Evolutionary conservation across 2,329 filamentous ascomycete species (phyloP).

Genomic region (Scedosporium dehoogii): DNA sequence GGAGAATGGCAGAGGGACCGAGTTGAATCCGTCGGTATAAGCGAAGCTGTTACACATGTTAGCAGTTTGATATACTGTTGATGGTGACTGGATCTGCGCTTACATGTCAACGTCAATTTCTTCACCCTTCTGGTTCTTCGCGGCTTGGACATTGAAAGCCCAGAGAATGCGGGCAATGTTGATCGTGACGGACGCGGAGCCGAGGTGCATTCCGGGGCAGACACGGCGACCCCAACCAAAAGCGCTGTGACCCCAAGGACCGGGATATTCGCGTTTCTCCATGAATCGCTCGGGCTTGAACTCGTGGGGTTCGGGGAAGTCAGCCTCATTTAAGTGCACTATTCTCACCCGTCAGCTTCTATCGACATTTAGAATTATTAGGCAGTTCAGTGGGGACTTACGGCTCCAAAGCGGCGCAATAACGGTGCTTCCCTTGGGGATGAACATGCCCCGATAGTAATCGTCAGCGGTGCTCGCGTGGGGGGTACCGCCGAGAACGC

Average conservation of each 20-base stretch:
- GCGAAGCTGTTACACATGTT: constrained; percentile 21
- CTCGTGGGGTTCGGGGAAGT: constrained; percentile 29
- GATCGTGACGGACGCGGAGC: constrained; percentile 36
- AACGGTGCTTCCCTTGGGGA: constrained; percentile 30
- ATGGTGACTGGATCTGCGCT: constrained; percentile 10
- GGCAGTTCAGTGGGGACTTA: constrained; percentile 15
- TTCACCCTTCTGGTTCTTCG: constrained; percentile 17
- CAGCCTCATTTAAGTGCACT: constrained; percentile 30
- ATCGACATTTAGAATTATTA: not conserved
- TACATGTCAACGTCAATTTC: constrained; percentile 29
- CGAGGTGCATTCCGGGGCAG: constrained; percentile 38
- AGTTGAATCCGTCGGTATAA: constrained; percentile 32
- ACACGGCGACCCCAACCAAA: constrained; percentile 31
- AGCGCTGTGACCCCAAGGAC: constrained; percentile 24
- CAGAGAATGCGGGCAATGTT: constrained; percentile 40
- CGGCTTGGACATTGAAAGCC: constrained; percentile 34
- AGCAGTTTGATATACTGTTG: not conserved
- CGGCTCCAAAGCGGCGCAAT: constrained; percentile 32
- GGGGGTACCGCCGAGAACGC: constrained; percentile 31
- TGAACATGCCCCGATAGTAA: constrained; percentile 31
- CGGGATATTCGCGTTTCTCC: constrained; percentile 23
- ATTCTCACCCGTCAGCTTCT: not conserved
- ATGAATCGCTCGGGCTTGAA: constrained; percentile 27
- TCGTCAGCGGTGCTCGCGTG: constrained; percentile 34
- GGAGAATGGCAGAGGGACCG: constrained; percentile 27